Conservation (phyloP, 2,329 filamentous ascomycete genomes). For the Colletotrichum salicis region DNA sequence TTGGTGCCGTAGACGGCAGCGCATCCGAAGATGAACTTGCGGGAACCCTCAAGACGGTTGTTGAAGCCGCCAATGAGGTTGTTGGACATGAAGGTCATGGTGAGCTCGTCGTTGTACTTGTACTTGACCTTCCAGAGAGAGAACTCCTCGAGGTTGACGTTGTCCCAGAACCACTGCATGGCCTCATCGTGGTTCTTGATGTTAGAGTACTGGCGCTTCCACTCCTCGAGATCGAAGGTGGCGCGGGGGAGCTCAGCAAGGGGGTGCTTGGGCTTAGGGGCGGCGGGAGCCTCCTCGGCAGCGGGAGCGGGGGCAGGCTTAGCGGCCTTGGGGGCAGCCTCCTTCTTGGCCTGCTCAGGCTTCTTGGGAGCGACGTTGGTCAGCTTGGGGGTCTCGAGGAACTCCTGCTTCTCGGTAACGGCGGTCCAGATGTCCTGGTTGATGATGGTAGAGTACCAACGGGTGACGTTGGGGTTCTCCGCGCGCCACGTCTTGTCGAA, state of each 20-base stretch:
- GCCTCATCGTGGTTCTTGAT: conserved; percentile 73
- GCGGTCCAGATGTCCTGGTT: conserved; percentile 92
- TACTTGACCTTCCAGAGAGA: conserved; percentile 94
- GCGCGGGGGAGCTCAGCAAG: conserved; percentile 85
- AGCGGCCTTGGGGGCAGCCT: conserved; percentile 60
- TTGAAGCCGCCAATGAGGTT: conserved; percentile 99
- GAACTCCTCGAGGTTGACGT: conserved; percentile 93
- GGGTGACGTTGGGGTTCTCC: conserved; percentile 84
- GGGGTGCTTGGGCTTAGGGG: conserved; percentile 96
- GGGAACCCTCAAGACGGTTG: conserved; percentile 93
- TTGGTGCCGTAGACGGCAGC: conserved; percentile 88
- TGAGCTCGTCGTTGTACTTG: conserved; percentile 99
- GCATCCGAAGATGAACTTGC: conserved; percentile 97
- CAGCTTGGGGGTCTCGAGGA: conserved; percentile 85
- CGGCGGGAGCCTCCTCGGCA: conserved; percentile 63
- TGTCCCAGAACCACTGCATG: conserved; percentile 98
- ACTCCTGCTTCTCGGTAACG: conserved; percentile 78
- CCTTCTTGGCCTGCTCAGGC: conserved; percentile 75
- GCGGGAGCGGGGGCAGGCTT: conserved; percentile 53
- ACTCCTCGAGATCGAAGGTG: conserved; percentile 89
- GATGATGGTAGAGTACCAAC: conserved; percentile 95
- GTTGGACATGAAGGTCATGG: conserved; percentile 97
- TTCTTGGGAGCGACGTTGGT: conserved; percentile 80
- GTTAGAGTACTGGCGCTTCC: conserved; percentile 99
- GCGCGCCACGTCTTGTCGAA: conserved; percentile 91